Percentiles rank a stretch among this genome's conserved stretches.
phyloP scores from a whole-genome alignment of 2,329 filamentous ascomycete species.

The Botrytis elliptica region DNA sequence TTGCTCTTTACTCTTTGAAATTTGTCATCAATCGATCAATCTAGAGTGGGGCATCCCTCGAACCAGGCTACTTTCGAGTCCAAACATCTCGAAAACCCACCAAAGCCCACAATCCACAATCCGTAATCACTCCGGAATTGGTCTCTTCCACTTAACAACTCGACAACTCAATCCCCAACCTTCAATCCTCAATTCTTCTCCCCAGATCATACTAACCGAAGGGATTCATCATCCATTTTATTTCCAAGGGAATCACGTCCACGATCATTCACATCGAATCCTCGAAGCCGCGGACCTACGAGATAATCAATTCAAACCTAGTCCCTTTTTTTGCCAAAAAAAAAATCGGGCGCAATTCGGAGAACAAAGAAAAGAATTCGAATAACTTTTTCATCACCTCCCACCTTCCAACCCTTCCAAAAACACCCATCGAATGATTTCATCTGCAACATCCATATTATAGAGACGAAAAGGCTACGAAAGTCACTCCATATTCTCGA shows the following conservation, averaged over 20 bases:
- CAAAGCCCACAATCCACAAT: background rate
- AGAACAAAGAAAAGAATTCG: slow-evolving; percentile 16
- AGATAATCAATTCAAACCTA: background rate
- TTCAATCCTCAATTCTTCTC: background rate
- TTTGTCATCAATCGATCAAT: slow-evolving; percentile 15
- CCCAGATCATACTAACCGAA: background rate
- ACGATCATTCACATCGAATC: background rate
- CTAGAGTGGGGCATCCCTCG: slow-evolving; percentile 9
- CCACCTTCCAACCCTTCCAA: background rate
- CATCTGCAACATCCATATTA: background rate
- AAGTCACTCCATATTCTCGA: background rate
- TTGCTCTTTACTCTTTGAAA: background rate
- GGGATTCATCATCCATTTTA: background rate
- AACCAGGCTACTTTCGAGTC: too few relatives aligned
- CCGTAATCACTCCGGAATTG: slow-evolving; percentile 14
- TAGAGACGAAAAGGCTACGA: slow-evolving; percentile 1
- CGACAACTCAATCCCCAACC: background rate
- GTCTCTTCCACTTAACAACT: background rate
- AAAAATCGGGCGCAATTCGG: slow-evolving; percentile 13
- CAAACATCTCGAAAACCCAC: background rate
- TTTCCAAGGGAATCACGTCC: background rate
- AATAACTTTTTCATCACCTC: background rate
- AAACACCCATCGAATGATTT: background rate
- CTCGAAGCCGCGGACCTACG: background rate
- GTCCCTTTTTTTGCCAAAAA: background rate